These are phyloP conservation scores for Hordeum marinum DNA, from an alignment of 176 grass and related monocot genomes.

Conservation along the genomic window DNA sequence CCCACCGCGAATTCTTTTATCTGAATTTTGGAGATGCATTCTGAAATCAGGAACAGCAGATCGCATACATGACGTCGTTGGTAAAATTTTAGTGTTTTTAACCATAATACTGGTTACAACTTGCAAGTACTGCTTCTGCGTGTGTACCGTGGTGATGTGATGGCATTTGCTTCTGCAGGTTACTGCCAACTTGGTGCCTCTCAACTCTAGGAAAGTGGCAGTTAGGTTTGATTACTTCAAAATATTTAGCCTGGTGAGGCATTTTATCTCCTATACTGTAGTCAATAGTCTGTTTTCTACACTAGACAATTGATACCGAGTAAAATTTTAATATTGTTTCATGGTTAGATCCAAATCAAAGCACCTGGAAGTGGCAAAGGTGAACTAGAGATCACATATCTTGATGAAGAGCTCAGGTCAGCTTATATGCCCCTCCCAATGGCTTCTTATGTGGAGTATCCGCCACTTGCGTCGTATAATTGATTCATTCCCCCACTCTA, in stretches of 20 bases:
- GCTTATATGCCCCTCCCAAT: constrained; percentile 17
- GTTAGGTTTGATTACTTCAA: constrained; percentile 91
- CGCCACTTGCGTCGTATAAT: neutral
- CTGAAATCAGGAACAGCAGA: neutral
- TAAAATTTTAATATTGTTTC: neutral
- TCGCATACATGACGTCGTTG: neutral
- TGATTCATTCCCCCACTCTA: neutral
- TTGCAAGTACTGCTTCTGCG: neutral
- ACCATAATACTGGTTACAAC: neutral
- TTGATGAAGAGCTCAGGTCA: constrained; percentile 90
- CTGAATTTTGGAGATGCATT: neutral
- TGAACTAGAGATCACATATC: constrained; percentile 89
- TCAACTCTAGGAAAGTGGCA: constrained; percentile 60
- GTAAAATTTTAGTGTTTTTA: neutral
- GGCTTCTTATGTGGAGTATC: neutral
- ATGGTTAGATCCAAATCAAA: constrained; percentile 75
- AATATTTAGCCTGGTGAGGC: constrained; percentile 86
- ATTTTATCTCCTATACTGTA: constrained; percentile 10
- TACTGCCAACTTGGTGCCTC: constrained; percentile 79
- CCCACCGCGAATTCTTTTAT: neutral
- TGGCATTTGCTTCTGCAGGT: constrained; percentile 62
- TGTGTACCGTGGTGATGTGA: neutral
- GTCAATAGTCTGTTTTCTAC: neutral
- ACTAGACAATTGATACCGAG: neutral
- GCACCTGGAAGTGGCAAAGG: constrained; percentile 68